Evolutionary conservation across 805 yeast species (phyloP).

Genomic region (Brettanomyces custersianus): DNA sequence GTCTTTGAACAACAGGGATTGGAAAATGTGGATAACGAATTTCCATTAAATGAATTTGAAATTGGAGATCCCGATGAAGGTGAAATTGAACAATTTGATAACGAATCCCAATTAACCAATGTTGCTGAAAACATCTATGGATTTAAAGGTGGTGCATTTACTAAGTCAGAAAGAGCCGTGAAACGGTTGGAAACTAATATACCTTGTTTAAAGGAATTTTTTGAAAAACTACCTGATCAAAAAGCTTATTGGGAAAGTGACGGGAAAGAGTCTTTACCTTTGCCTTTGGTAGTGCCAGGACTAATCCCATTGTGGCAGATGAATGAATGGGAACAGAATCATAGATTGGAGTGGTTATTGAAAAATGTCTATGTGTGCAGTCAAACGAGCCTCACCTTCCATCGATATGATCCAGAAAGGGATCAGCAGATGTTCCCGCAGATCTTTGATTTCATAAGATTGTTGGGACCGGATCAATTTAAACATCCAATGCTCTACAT

Average conservation of each 20-base stretch:
- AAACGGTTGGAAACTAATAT: slow-evolving; percentile 1
- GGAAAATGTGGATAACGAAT: slow-evolving; percentile 6
- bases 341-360: slow-evolving; percentile 11
- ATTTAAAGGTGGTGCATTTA: slow-evolving; percentile 20
- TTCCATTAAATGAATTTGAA: slow-evolving; percentile 9
- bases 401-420: slow-evolving; percentile 5
- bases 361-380: slow-evolving; percentile 3
- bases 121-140: slow-evolving; percentile 34
- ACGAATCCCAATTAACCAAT: slow-evolving; percentile 7
- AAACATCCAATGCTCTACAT: slow-evolving; percentile 18
- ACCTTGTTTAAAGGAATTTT: slow-evolving; percentile 8
- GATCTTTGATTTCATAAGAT: slow-evolving; percentile 33
- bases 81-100: slow-evolving; percentile 3
- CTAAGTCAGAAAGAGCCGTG: slow-evolving; percentile 6
- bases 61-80: slow-evolving; percentile 7
- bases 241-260: slow-evolving; percentile 8
- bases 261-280: slow-evolving; percentile 17
- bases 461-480: slow-evolving; percentile 33
- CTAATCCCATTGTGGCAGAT: slow-evolving; percentile 39
- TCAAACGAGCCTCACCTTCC: slow-evolving; percentile 1
- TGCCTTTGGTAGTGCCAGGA: slow-evolving; percentile 36
- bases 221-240: slow-evolving; percentile 9
- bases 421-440: slow-evolving; percentile 14
- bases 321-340: slow-evolving; percentile 25
- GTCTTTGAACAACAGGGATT: slow-evolving; percentile 2